Percentiles rank a stretch among this genome's conserved stretches.
Evolutionary conservation across 208 protist species (phyloP).

Genomic region (Trypanosoma platydactyli): DNA sequence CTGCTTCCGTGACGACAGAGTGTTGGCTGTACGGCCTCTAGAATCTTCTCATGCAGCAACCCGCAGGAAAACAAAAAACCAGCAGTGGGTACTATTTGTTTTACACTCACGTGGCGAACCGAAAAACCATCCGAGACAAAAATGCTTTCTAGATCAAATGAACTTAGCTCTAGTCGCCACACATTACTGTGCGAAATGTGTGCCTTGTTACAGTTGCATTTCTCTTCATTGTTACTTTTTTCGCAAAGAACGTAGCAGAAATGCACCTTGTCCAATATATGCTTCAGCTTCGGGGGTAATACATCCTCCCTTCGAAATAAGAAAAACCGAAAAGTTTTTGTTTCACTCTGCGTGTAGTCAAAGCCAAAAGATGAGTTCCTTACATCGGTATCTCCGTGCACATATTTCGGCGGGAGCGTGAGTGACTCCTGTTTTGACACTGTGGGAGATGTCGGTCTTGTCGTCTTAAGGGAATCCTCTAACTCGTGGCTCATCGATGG

Average conservation of each 20-base stretch:
- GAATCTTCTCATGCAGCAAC: slow-evolving; percentile 45
- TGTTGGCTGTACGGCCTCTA: slow-evolving; percentile 67
- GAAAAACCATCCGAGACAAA: slow-evolving; percentile 20
- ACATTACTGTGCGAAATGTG: slow-evolving; percentile 43
- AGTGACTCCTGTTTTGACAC: background rate
- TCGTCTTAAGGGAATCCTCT: background rate
- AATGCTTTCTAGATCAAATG: slow-evolving; percentile 17
- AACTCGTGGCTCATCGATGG: background rate
- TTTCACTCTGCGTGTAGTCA: background rate
- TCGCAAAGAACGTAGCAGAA: slow-evolving; percentile 71
- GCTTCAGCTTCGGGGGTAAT: slow-evolving; percentile 65
- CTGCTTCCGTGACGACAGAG: slow-evolving; percentile 70
- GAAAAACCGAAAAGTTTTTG: slow-evolving; percentile 40
- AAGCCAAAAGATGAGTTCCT: background rate
- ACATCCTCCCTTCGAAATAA: slow-evolving; percentile 72
- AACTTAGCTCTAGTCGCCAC: slow-evolving; percentile 60
- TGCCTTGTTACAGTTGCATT: slow-evolving; percentile 58
- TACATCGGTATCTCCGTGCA: background rate
- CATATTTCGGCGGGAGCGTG: no score
- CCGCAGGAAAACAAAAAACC: slow-evolving; percentile 79
- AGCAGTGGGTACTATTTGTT: slow-evolving; percentile 61
- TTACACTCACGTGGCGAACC: slow-evolving; percentile 15
- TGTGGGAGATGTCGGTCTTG: background rate
- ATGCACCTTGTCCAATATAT: slow-evolving; percentile 67
- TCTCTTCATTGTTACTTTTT: slow-evolving; percentile 7